Percentiles rank a stretch among this genome's conserved stretches.
These are phyloP conservation scores for Drosera capensis DNA, from an alignment of 148 eudicot species.

Conservation along the genomic window DNA sequence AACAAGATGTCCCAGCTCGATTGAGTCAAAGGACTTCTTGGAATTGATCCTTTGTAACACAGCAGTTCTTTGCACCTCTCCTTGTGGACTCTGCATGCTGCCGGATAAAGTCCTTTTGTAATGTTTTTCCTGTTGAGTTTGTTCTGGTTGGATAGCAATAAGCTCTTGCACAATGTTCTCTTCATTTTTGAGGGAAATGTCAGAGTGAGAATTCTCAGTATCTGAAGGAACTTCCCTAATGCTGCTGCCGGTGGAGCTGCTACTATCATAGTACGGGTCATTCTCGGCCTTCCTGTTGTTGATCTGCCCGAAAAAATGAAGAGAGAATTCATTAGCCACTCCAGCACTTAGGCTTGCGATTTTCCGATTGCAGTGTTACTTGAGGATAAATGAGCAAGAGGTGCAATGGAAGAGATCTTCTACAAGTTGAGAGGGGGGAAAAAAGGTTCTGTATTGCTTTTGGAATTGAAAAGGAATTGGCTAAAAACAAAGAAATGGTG, in stretches of 20 bases:
- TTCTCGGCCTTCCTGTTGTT: conserved; percentile 33
- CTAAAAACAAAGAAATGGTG: too few species aligned
- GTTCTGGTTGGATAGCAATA: conserved; percentile 9
- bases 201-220: conserved; percentile 13
- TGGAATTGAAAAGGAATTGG: too few species aligned
- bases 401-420: too few species aligned
- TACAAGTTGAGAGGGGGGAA: too few species aligned
- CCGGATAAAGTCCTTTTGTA: conserved; percentile 72
- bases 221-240: conserved; percentile 6
- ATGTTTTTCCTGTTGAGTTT: conserved; percentile 13
- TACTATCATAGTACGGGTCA: conserved; percentile 27
- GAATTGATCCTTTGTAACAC: conserved; percentile 65
- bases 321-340: neutral
- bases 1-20: conserved; percentile 58
- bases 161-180: conserved; percentile 8
- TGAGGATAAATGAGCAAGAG: too few species aligned
- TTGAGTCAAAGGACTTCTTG: conserved; percentile 36
- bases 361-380: too few species aligned
- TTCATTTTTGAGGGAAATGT: conserved; percentile 8
- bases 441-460: too few species aligned
- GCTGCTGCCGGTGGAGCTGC: conserved; percentile 5
- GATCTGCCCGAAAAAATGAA: conserved; percentile 28
- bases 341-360: too few species aligned
- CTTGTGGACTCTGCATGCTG: conserved; percentile 66
- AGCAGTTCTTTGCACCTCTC: conserved; percentile 41